Percentiles rank a stretch among this genome's conserved stretches.
These are phyloP conservation scores for Talaromyces sp. DNA, from an alignment of 2,329 filamentous ascomycete genomes.

Conservation along the genomic window DNA sequence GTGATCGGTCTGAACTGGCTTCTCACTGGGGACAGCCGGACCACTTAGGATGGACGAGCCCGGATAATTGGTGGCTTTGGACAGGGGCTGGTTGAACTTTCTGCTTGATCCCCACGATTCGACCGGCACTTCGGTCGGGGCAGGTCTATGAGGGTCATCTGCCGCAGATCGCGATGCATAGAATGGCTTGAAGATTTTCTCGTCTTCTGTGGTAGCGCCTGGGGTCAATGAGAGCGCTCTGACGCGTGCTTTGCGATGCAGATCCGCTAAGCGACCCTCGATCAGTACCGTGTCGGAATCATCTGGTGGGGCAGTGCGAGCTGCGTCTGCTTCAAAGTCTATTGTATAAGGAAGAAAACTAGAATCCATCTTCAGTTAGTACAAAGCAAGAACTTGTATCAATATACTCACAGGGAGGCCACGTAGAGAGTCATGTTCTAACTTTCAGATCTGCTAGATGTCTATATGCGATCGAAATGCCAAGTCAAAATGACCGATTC, in stretches of 20 bases:
- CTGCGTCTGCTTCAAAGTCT: constrained; percentile 24
- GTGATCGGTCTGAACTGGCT: constrained; percentile 16
- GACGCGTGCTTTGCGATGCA: constrained; percentile 13
- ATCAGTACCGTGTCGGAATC: constrained; percentile 13
- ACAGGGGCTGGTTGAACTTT: constrained; percentile 70
- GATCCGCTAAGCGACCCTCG: constrained; percentile 19
- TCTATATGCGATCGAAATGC: not conserved
- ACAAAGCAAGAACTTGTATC: not conserved
- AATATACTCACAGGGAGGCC: constrained; percentile 26
- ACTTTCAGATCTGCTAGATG: not conserved
- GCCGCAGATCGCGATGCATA: constrained; percentile 22
- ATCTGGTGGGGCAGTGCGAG: constrained; percentile 17
- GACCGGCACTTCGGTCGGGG: constrained; percentile 61
- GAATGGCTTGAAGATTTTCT: constrained; percentile 31
- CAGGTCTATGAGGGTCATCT: constrained; percentile 25
- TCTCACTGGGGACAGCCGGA: constrained; percentile 17
- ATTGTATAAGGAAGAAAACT: constrained; percentile 35
- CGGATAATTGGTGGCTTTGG: constrained; percentile 66
- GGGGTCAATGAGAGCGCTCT: constrained; percentile 26
- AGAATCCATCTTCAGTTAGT: not conserved
- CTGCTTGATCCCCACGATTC: constrained; percentile 66
- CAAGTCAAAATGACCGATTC: not conserved
- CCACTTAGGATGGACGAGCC: constrained; percentile 64
- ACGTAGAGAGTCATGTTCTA: constrained; percentile 28
- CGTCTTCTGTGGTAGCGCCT: constrained; percentile 33